Conservation (phyloP, 306 rosid species). For the Trichosanthes truncata region DNA sequence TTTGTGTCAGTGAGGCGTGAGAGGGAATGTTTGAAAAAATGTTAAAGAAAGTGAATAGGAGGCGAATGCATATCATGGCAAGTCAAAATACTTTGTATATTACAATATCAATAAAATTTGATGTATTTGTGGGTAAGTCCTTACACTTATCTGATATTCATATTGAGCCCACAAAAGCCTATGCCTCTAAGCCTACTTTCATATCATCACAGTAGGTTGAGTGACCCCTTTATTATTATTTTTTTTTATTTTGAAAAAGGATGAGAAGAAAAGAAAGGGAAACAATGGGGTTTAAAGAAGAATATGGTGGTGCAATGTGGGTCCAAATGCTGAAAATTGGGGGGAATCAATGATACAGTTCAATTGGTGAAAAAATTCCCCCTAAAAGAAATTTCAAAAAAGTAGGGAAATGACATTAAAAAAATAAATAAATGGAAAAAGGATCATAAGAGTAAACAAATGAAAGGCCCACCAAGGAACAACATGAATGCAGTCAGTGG, state of each 20-base stretch:
- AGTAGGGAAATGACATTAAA: background rate
- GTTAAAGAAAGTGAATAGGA: background rate
- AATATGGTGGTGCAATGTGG: constrained; percentile 18
- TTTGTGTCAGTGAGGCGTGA: constrained; percentile 79
- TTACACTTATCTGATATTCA: background rate
- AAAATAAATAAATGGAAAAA: constrained; percentile 3
- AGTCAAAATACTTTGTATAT: background rate
- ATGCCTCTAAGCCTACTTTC: background rate
- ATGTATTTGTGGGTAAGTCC: background rate
- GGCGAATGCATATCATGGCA: background rate
- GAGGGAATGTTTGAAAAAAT: constrained; percentile 41
- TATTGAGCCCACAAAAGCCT: constrained; percentile 12
- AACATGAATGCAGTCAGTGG: constrained; percentile 51
- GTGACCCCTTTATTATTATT: background rate
- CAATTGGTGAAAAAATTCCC: constrained; percentile 36
- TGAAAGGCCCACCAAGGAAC: constrained; percentile 39
- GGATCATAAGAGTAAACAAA: constrained; percentile 15
- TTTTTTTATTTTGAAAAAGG: background rate
- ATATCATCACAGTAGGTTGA: background rate
- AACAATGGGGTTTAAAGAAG: constrained; percentile 2
- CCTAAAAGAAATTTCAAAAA: background rate
- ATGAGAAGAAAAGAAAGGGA: background rate
- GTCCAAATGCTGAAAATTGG: constrained; percentile 33
- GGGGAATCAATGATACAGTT: constrained; percentile 37
- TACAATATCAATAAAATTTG: background rate